phyloP scores from a whole-genome alignment of 75 land plant genomes.

The Pinus tabuliformis region DNA sequence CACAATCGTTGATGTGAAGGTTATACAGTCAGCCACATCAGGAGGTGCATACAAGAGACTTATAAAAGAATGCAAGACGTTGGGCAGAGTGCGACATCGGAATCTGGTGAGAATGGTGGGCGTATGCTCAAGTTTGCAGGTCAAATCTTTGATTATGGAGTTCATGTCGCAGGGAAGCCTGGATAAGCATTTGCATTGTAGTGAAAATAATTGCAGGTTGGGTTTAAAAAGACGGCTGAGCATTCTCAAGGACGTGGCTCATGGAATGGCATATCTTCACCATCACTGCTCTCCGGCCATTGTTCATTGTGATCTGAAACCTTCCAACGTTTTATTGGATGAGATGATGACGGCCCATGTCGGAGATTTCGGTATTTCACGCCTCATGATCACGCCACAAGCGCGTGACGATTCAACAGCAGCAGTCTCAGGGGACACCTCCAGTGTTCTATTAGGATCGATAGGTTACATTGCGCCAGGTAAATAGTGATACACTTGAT shows the following conservation, averaged over 20 bases:
- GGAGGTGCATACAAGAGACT: neutral
- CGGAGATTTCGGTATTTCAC: neutral
- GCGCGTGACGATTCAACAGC: no score
- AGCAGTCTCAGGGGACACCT: no score
- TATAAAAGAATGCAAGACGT: neutral
- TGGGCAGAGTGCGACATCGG: conserved; percentile 32
- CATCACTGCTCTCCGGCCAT: neutral
- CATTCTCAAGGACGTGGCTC: neutral
- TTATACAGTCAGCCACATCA: neutral
- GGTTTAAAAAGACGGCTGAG: neutral
- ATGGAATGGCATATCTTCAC: neutral
- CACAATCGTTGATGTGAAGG: neutral
- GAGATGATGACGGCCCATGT: neutral
- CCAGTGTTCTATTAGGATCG: no score
- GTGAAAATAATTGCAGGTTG: neutral
- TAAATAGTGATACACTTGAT: no score
- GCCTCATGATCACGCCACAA: no score
- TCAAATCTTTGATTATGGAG: conserved; percentile 39
- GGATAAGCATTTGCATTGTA: conserved; percentile 26
- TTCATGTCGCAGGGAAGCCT: conserved; percentile 49
- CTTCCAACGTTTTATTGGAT: neutral
- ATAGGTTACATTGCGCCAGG: no score
- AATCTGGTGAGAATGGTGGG: conserved; percentile 43
- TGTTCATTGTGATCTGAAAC: neutral
- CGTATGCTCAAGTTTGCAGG: conserved; percentile 23